These are phyloP conservation scores for Rubus parviflorus DNA, from an alignment of 306 rosid genomes.

Conservation along the genomic window DNA sequence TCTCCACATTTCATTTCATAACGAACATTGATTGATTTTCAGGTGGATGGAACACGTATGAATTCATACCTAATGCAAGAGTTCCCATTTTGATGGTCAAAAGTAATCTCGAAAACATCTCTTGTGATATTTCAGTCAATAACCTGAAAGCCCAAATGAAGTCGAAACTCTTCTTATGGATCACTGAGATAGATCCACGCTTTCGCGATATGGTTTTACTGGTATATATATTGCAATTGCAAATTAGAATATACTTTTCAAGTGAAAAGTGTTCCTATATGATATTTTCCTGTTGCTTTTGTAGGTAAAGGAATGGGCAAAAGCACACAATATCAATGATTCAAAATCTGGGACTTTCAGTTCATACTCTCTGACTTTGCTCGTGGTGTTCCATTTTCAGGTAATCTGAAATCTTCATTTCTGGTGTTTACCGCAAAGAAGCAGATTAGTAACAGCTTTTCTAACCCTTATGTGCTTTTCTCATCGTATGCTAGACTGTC, in stretches of 20 bases:
- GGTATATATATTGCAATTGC: slow-evolving; percentile 50
- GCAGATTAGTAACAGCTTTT: background rate
- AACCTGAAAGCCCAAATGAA: slow-evolving; percentile 78
- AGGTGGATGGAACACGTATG: slow-evolving; percentile 66
- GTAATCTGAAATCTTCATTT: slow-evolving; percentile 42
- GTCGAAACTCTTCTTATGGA: slow-evolving; percentile 72
- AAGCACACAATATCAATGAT: slow-evolving; percentile 73
- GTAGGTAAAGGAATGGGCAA: slow-evolving; percentile 99
- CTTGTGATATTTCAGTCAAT: slow-evolving; percentile 91
- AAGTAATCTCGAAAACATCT: slow-evolving; percentile 49
- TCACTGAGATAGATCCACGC: slow-evolving; percentile 67
- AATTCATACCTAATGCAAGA: slow-evolving; percentile 60
- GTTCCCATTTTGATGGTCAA: slow-evolving; percentile 78
- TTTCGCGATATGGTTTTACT: slow-evolving; percentile 81
- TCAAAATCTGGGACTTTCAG: slow-evolving; percentile 72
- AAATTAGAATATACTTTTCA: slow-evolving; percentile 13
- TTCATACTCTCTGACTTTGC: slow-evolving; percentile 86
- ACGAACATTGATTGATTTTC: slow-evolving; percentile 33
- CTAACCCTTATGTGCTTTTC: background rate
- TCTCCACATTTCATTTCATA: slow-evolving; percentile 21
- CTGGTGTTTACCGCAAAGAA: background rate
- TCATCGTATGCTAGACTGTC: background rate
- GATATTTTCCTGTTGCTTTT: slow-evolving; percentile 40
- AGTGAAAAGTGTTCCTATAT: slow-evolving; percentile 27
- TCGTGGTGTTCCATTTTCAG: slow-evolving; percentile 93